Conservation (phyloP, 768 basidiomycete species). For the Myochromella boudieri region DNA sequence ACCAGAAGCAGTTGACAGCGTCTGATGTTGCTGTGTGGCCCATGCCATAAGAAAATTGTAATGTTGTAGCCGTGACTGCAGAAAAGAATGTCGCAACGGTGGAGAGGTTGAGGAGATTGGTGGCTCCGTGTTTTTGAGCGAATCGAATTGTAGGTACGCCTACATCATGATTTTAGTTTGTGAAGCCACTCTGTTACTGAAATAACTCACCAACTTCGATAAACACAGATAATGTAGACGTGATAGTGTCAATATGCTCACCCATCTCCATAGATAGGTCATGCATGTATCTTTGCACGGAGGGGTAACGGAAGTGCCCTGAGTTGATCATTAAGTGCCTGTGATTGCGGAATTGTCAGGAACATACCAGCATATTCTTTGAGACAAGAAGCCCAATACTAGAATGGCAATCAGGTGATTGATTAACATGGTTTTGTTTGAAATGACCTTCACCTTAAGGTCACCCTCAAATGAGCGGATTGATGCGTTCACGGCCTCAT, state of each 20-base stretch:
- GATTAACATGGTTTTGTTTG: neutral
- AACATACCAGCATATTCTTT: slow-evolving; percentile 57
- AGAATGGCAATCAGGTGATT: slow-evolving; percentile 3
- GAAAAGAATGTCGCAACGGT: slow-evolving; percentile 81
- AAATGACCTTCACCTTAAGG: slow-evolving; percentile 46
- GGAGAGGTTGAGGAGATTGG: slow-evolving; percentile 69
- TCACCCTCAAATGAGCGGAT: slow-evolving; percentile 70
- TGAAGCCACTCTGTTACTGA: neutral
- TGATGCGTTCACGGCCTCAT: slow-evolving; percentile 68
- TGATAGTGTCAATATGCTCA: slow-evolving; percentile 69
- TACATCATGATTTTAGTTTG: slow-evolving; percentile 20
- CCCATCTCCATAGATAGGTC: slow-evolving; percentile 75
- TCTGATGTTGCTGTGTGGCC: slow-evolving; percentile 34
- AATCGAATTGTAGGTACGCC: slow-evolving; percentile 78
- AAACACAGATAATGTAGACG: slow-evolving; percentile 67
- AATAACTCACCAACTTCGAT: slow-evolving; percentile 64
- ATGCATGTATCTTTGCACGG: slow-evolving; percentile 74
- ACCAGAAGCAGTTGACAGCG: slow-evolving; percentile 74
- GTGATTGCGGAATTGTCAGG: neutral
- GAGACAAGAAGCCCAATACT: slow-evolving; percentile 79
- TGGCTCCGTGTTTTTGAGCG: slow-evolving; percentile 70
- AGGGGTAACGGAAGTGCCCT: slow-evolving; percentile 74
- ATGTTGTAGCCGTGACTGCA: slow-evolving; percentile 69
- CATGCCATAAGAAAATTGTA: slow-evolving; percentile 64
- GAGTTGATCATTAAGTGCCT: slow-evolving; percentile 1